Percentiles rank a stretch among this genome's conserved stretches.
These are phyloP conservation scores for Pascua sp. DNA, from an alignment of 1,284 basidiomycete species.

Conservation along the genomic window DNA sequence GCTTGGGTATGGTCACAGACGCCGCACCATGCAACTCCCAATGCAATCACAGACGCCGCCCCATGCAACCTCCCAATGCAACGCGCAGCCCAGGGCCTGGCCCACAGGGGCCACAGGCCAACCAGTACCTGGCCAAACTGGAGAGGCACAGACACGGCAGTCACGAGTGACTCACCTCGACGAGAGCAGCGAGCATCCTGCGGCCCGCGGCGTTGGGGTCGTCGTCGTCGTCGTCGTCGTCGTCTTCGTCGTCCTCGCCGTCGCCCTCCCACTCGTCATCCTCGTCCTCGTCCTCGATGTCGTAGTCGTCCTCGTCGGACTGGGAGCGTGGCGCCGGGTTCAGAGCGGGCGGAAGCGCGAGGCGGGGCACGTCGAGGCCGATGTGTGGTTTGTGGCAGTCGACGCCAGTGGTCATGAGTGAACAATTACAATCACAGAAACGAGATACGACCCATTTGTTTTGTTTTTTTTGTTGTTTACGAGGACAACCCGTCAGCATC, in stretches of 20 bases:
- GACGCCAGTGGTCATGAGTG: neutral
- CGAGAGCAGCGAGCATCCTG: slow-evolving; percentile 15
- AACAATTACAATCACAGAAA: too few species aligned
- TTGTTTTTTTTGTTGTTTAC: too few species aligned
- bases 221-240: slow-evolving; percentile 14
- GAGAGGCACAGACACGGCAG: neutral
- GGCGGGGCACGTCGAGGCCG: neutral
- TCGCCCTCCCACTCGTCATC: slow-evolving; percentile 12
- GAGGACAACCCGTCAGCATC: too few species aligned
- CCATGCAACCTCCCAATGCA: too few species aligned
- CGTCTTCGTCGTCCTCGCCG: slow-evolving; percentile 10
- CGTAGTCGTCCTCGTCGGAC: slow-evolving; percentile 1
- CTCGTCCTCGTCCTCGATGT: slow-evolving; percentile 17
- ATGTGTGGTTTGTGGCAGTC: neutral
- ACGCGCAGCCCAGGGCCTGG: too few species aligned
- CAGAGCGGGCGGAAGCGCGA: too few species aligned
- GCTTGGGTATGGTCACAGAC: too few species aligned
- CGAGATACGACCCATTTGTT: too few species aligned
- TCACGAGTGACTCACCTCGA: slow-evolving; percentile 13
- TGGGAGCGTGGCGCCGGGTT: neutral
- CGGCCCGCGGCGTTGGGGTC: slow-evolving; percentile 19
- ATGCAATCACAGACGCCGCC: too few species aligned
- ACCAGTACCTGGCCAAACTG: neutral
- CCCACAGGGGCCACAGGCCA: too few species aligned
- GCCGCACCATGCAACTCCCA: too few species aligned